Evolutionary conservation across 2,329 filamentous ascomycete species (phyloP), one percentile per base, ranked within the genome.

Genomic region (Calonectria multiphialidica): DNA sequence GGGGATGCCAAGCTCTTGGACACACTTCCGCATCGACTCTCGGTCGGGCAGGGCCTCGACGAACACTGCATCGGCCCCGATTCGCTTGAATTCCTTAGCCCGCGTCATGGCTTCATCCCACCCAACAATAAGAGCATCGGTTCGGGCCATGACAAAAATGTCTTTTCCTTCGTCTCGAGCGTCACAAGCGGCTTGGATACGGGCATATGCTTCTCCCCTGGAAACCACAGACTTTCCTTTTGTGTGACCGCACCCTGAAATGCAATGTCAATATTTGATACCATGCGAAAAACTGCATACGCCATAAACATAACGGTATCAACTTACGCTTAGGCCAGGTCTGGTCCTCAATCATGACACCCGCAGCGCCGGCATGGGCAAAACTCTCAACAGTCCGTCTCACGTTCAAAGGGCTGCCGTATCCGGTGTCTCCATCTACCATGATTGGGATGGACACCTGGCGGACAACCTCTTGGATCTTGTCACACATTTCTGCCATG

Each of bases 361-460:
- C 82, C 15, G 83, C 83, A 0, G 82, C 83, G 5, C 82, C 85
- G 0, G 85, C 85, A 3, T 78, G 76, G 0, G 86, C 86, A 74
- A 83, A 87, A 3, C 80, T 80, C 74, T 73, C 72, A 1, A 88
- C 86, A 0, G 86, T 87, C 13, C 86, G 74, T 55, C 81, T 81
- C 0, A 88, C 86, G 42, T 87, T 88, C 76, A 87, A 83, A 4
- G 86, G 84, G 50, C 84, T 84, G 3, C 87, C 87, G 57, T 88
- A 88, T 1, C 86, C 86, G 0, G 86, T 88, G 71, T 88, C 86
- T 0, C 85, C 86, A 75, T 88, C 87, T 0, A 82, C 86, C 78
- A 88, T 83, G n/a, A 88, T 77, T 0, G 86, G 87, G 0, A 88
- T 72, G 5, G 70, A 81, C 1, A 83, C 82, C 57, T 83, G 82